These are phyloP conservation scores for Brettanomyces naardenensis DNA, from an alignment of 805 yeast genomes.

Conservation along the genomic window DNA sequence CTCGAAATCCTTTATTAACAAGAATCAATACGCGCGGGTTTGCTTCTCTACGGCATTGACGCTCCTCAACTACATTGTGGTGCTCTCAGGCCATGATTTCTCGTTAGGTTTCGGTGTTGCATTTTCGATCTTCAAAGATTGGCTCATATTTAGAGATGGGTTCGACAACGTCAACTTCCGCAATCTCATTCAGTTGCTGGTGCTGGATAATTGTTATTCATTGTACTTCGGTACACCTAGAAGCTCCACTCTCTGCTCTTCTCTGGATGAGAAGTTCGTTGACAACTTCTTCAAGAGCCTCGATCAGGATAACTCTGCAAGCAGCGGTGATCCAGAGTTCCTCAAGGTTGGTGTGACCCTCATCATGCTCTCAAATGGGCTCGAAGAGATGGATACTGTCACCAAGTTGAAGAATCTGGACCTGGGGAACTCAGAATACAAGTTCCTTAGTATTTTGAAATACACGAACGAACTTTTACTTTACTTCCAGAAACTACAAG, in stretches of 20 bases:
- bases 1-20: conserved; percentile 21
- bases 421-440: conserved; percentile 14
- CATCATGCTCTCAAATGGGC: conserved; percentile 12
- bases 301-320: conserved; percentile 1
- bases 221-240: conserved; percentile 40
- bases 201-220: conserved; percentile 45
- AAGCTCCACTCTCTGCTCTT: conserved; percentile 14
- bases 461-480: conserved; percentile 15
- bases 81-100: conserved; percentile 52
- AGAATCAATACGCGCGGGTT: conserved; percentile 20
- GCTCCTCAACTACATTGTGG: conserved; percentile 45
- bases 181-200: conserved; percentile 37
- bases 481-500: conserved; percentile 7
- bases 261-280: conserved; percentile 14
- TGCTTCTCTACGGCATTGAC: conserved; percentile 32
- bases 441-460: conserved; percentile 21
- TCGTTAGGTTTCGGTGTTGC: conserved; percentile 50
- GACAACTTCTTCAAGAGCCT: conserved; percentile 10
- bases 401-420: conserved; percentile 9
- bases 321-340: conserved; percentile 11
- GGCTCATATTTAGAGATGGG: conserved; percentile 35
- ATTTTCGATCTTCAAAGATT: conserved; percentile 49
- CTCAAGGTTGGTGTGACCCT: conserved; percentile 19
- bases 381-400: conserved; percentile 11
- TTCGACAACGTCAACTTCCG: conserved; percentile 14